Conservation (phyloP, 345 rosid genomes). For the Heritiera fomes region DNA sequence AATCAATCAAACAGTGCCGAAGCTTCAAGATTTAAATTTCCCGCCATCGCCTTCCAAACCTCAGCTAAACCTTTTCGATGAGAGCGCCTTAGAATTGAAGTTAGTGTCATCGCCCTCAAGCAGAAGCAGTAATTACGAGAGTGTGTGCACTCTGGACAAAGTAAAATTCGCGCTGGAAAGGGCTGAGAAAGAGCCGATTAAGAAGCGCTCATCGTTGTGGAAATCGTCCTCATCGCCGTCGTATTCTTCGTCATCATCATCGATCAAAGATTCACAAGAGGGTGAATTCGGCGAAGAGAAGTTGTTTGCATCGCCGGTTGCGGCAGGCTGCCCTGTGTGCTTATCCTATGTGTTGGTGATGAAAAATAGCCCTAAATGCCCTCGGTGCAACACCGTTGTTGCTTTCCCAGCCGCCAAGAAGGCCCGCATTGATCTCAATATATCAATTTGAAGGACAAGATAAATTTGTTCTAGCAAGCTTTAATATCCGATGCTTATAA, state of each 20-base stretch:
- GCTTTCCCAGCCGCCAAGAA: slow-evolving; percentile 56
- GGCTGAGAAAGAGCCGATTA: slow-evolving; percentile 53
- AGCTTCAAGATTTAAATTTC: slow-evolving; percentile 70
- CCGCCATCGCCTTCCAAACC: slow-evolving; percentile 48
- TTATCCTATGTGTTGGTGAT: slow-evolving; percentile 74
- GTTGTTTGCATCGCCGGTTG: slow-evolving; percentile 42
- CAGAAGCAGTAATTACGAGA: slow-evolving; percentile 39
- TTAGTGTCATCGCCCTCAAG: slow-evolving; percentile 29
- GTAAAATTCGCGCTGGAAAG: slow-evolving; percentile 80
- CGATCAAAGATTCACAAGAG: slow-evolving; percentile 31
- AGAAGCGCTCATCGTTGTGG: slow-evolving; percentile 41
- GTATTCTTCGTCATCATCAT: slow-evolving; percentile 44
- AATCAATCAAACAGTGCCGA: slow-evolving; percentile 47
- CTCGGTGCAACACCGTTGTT: slow-evolving; percentile 66
- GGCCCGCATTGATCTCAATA: slow-evolving; percentile 74
- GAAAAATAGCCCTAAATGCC: slow-evolving; percentile 71
- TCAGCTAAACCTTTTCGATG: slow-evolving; percentile 51
- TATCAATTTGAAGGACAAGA: slow-evolving; percentile 49
- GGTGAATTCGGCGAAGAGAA: slow-evolving; percentile 22
- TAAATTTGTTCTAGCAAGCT: not conserved
- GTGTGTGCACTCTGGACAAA: slow-evolving; percentile 90
- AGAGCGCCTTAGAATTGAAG: slow-evolving; percentile 50
- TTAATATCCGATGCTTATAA: not conserved
- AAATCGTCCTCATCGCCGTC: slow-evolving; percentile 49
- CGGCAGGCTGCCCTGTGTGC: slow-evolving; percentile 82